A percentile compares a stretch with the other conserved stretches of the same genome.
Evolutionary conservation across 148 eudicot genomes (phyloP).

Genomic region (Simmondsia chinensis): DNA sequence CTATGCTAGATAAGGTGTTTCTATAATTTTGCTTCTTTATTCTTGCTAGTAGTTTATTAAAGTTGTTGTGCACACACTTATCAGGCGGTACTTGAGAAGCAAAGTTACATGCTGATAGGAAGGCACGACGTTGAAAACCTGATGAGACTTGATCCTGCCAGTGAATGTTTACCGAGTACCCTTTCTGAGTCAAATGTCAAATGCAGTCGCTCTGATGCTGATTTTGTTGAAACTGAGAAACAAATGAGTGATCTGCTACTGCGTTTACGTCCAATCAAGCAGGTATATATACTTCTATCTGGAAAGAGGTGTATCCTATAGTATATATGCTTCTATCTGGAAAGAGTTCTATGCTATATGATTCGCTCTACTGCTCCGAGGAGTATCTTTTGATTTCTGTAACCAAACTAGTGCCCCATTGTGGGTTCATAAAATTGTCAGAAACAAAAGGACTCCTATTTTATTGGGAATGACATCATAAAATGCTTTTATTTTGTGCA

Average conservation of each 20-base stretch:
- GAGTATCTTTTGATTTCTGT: too few species aligned
- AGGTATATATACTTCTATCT: slow-evolving; percentile 35
- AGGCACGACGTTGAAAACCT: slow-evolving; percentile 92
- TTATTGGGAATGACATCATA: background rate
- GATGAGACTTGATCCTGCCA: slow-evolving; percentile 87
- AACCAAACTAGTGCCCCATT: too few species aligned
- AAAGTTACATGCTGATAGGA: slow-evolving; percentile 96
- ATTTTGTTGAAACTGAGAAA: slow-evolving; percentile 53
- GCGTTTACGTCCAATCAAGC: slow-evolving; percentile 85
- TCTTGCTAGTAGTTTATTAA: slow-evolving; percentile 2
- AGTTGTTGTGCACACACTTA: slow-evolving; percentile 8
- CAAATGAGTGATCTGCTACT: slow-evolving; percentile 74
- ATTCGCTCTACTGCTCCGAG: too few species aligned
- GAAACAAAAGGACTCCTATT: too few species aligned
- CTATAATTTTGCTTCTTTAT: too few species aligned
- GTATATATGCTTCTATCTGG: slow-evolving; percentile 20
- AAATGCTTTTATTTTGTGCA: slow-evolving; percentile 23
- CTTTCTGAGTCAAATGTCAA: slow-evolving; percentile 22
- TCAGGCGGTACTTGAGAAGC: slow-evolving; percentile 99
- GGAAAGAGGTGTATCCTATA: background rate
- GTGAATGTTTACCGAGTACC: slow-evolving; percentile 65
- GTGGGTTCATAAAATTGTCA: too few species aligned
- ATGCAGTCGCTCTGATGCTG: slow-evolving; percentile 49
- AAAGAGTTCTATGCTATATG: too few species aligned
- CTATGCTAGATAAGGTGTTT: too few species aligned